Percentiles rank a stretch among this genome's conserved stretches.
phyloP scores from a whole-genome alignment of 805 yeast genomes.

The Hanseniaspora meyeri region DNA sequence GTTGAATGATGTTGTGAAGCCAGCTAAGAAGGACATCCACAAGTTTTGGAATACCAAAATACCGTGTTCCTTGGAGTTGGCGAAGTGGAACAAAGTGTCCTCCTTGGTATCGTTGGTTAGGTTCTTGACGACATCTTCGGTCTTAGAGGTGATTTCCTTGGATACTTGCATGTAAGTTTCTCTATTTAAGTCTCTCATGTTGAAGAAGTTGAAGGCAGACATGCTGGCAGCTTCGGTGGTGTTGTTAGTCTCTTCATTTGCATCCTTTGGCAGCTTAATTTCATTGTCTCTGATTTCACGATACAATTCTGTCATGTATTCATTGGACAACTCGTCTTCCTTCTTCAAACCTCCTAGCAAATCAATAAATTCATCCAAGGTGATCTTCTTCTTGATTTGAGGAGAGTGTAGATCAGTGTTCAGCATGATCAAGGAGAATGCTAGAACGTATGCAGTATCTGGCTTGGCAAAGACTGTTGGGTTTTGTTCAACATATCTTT shows the following conservation, averaged over 20 bases:
- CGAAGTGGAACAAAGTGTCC: conserved; percentile 53
- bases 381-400: conserved; percentile 78
- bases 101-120: conserved; percentile 41
- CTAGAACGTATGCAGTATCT: conserved; percentile 82
- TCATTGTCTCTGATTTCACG: conserved; percentile 73
- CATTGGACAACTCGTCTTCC: conserved; percentile 69
- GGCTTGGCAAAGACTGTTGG: conserved; percentile 83
- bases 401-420: conserved; percentile 90
- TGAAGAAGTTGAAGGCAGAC: conserved; percentile 45
- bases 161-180: conserved; percentile 91
- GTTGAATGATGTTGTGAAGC: conserved; percentile 83
- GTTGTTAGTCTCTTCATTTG: conserved; percentile 64
- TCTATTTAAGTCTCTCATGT: conserved; percentile 55
- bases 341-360: conserved; percentile 91
- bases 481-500: conserved; percentile 76
- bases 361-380: conserved; percentile 68
- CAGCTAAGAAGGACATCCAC: conserved; percentile 97
- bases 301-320: conserved; percentile 54
- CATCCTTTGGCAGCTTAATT: conserved; percentile 84
- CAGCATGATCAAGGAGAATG: conserved; percentile 83
- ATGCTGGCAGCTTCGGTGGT: conserved; percentile 25
- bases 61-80: conserved; percentile 80
- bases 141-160: conserved; percentile 76
- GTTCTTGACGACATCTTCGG: conserved; percentile 67
- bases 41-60: conserved; percentile 83